phyloP scores from a whole-genome alignment of 75 land plant species.

The Pseudotsuga menziesii region DNA sequence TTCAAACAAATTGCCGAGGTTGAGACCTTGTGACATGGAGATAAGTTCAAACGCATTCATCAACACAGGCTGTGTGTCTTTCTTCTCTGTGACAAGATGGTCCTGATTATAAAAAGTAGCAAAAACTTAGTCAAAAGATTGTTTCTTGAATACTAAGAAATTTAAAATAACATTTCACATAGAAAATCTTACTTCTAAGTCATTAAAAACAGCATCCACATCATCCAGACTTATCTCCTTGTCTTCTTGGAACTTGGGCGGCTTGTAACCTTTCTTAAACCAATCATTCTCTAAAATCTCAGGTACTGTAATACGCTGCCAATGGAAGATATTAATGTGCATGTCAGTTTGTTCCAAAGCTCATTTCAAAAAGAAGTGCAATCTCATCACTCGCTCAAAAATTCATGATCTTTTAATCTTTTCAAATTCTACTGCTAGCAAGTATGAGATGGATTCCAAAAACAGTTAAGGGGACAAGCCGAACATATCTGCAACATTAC shows the following conservation, averaged over 20 bases:
- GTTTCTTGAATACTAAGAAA: too few species aligned
- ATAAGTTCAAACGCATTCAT: constrained; percentile 99
- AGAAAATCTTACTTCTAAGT: constrained; percentile 46
- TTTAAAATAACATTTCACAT: too few species aligned
- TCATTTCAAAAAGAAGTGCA: too few species aligned
- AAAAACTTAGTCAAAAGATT: too few species aligned
- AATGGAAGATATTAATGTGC: too few species aligned
- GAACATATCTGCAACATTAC: too few species aligned
- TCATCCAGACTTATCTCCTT: constrained; percentile 73
- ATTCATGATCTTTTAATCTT: too few species aligned
- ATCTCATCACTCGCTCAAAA: too few species aligned
- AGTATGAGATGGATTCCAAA: too few species aligned
- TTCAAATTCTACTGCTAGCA: too few species aligned
- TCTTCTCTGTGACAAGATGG: constrained; percentile 77
- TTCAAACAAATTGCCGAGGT: constrained; percentile 82
- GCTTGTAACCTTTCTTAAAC: constrained; percentile 85
- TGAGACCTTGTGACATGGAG: constrained; percentile 88
- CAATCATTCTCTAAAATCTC: constrained; percentile 78
- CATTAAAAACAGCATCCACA: constrained; percentile 81
- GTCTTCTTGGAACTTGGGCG: constrained; percentile 61
- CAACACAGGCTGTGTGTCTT: constrained; percentile 59
- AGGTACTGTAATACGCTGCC: constrained; percentile 76
- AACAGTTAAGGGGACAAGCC: too few species aligned
- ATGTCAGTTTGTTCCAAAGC: too few species aligned
- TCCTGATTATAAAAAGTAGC: constrained; percentile 11